Base-by-base conservation (phyloP, 2,329 filamentous ascomycete species). In the Colletotrichum sp. region DNA sequence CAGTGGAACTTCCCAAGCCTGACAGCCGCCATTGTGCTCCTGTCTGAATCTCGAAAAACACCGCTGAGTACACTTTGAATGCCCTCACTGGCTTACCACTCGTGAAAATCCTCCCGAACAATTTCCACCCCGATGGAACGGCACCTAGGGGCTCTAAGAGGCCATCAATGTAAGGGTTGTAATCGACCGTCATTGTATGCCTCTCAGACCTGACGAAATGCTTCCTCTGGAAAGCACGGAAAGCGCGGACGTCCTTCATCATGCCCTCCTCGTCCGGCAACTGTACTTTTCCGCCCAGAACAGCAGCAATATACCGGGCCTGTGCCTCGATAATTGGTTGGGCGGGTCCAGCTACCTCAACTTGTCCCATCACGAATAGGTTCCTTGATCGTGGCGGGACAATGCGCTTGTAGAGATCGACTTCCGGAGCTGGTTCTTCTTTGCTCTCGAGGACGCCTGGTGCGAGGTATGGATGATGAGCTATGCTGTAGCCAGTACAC, bases 401-500 rank as follows among this genome's bases (percentile, higher is more conserved):
- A 49, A 83, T 76, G 16, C 82, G 55, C 71, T 83, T 82, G 78
- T 83, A 85, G 4, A 86, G 78, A 39, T 85, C 82, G 12, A 83
- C 78, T 6, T 78, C 75, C 55, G 80, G 67, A 5, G 79, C 65
- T 1, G 80, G 79, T 6, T 78, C 80, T 1, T 78, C 78, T 8
- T 69, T 34, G 21, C 72, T 69, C 39, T 77, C 76, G 18, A 81
- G 32, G 12, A 80, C 78, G 66, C 83, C 79, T 49, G 71, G 52
- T 9, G 80, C 81, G 8, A 84, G 78, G 76, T 84, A 84, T 16
- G 81, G 79, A 15, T 75, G 34, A n/a, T 75, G 63, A 16, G 60
- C 49, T 10, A 32, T 28, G 64, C 64, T 64, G 21, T 76, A 92
- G 2, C 90, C 90, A 0, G 90, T 92, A 3, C 86, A 85, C 72